Percentiles rank a stretch among this genome's conserved stretches.
phyloP scores from a whole-genome alignment of 2,329 filamentous ascomycete species.

The Grosmannia serpens region DNA sequence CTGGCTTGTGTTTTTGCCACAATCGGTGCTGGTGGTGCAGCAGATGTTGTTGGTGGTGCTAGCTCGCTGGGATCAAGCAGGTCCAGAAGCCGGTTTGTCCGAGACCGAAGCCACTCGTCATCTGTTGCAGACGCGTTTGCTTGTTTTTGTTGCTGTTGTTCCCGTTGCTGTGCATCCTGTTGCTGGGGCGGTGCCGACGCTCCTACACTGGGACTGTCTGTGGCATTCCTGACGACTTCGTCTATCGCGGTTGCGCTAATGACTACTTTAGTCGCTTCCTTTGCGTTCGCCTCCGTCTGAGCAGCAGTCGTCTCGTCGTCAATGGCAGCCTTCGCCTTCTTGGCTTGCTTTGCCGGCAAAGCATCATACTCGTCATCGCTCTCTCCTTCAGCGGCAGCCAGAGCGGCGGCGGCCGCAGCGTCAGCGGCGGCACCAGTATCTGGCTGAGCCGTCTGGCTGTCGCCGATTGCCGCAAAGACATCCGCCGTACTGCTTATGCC shows the following conservation, averaged over 20 bases:
- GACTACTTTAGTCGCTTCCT: conserved; percentile 1
- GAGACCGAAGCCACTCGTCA: conserved; percentile 82
- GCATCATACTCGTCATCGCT: conserved; percentile 69
- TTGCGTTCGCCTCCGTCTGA: neutral
- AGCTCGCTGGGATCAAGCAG: conserved; percentile 64
- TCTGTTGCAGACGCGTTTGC: conserved; percentile 43
- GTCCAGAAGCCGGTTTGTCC: conserved; percentile 77
- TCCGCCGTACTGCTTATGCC: conserved; percentile 12
- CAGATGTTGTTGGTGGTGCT: conserved; percentile 4
- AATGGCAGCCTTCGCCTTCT: conserved; percentile 26
- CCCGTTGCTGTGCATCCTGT: neutral
- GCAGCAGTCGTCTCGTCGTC: neutral
- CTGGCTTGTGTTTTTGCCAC: neutral
- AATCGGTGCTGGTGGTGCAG: conserved; percentile 3
- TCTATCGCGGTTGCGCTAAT: conserved; percentile 9
- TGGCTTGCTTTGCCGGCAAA: conserved; percentile 41
- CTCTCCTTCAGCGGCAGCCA: conserved; percentile 33
- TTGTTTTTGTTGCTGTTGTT: neutral
- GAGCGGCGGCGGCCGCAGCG: neutral
- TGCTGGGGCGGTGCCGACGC: neutral
- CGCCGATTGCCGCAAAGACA: conserved; percentile 4
- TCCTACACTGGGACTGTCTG: neutral
- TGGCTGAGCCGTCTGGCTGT: neutral
- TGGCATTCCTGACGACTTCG: conserved; percentile 3
- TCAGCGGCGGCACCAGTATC: neutral